Evolutionary conservation across 257 asterid genomes (phyloP), one percentile per base, ranked within the genome.

Genomic region (Linaria vulgaris): DNA sequence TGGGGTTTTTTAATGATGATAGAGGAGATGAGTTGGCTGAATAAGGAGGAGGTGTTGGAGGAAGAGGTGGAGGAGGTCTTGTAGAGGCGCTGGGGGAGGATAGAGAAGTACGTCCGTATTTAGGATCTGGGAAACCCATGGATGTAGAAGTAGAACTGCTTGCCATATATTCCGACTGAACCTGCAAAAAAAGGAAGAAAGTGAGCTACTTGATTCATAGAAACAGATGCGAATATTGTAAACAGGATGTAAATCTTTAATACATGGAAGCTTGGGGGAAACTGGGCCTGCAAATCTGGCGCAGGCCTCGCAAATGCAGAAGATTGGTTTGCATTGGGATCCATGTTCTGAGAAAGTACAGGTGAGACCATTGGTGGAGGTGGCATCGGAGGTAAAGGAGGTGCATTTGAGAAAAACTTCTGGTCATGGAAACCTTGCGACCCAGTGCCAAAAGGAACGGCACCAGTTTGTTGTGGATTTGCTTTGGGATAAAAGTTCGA

Each of bases 1-100:
- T 66, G 12, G 80, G 54, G 77, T 69, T 75, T 61, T 69, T 80
- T 22, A 83, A 55, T 21, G 83, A 78, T 22, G 84, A 65, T 57
- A 78, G 31, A 38, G 69, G 52, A 58, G 79, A 55, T 56, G 85
- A 64, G 59, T 68, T 81, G 63, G 80, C 66, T 20, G 85, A 72
- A 78, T 83, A 89, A 61, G 96, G 95, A 56, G 91, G 86, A 12
- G 97, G 96, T 4, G 96, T 90, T 11, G 87, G 90, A 60, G 94
- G 95, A 65, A 85, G 95, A 13, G 95, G 96, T 30, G 97, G 96
- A 67, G 72, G 82, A 34, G 83, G 91, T 73, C 96, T 78, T 34
- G 80, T 54, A 49, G 94, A 75, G 46, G 78, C 79, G 58, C 79
- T 74, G 43, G 90, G 81, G 47, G 96, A 87, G 62, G 96, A 72